Percentiles rank a stretch among this genome's conserved stretches.
phyloP scores from a whole-genome alignment of 2,329 filamentous ascomycete species.

The Cladobotryum protrusum region DNA sequence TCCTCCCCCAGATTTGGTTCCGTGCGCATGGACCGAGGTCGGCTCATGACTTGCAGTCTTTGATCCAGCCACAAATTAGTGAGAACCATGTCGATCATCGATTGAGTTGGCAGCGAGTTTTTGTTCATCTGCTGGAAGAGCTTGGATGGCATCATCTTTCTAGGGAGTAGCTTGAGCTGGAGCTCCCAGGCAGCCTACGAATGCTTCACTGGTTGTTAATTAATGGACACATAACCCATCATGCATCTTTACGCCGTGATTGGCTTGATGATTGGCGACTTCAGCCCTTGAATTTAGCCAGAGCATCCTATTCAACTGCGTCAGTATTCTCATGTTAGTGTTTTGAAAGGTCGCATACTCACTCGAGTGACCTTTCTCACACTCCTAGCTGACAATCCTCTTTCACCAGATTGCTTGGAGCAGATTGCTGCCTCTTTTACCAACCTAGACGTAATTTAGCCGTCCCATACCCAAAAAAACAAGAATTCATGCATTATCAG shows the following conservation, averaged over 20 bases:
- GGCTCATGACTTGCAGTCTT: neutral
- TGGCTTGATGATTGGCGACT: neutral
- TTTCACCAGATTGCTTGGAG: conserved; percentile 67
- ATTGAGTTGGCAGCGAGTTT: too few species aligned
- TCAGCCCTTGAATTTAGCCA: conserved; percentile 64
- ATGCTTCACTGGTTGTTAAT: neutral
- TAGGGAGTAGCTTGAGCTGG: too few species aligned
- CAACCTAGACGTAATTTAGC: conserved; percentile 43
- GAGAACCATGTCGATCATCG: too few species aligned
- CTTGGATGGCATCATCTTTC: too few species aligned
- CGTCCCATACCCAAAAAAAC: neutral
- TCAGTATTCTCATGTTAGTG: neutral
- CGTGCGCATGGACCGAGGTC: neutral
- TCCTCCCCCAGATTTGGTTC: neutral
- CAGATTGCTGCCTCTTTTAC: conserved; percentile 75
- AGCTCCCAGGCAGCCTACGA: neutral
- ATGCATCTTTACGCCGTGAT: neutral
- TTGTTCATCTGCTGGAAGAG: too few species aligned
- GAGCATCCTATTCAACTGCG: conserved; percentile 45
- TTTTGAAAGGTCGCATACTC: conserved; percentile 23
- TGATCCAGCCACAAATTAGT: conserved; percentile 4
- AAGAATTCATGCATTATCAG: neutral
- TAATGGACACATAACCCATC: neutral
- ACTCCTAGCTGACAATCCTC: conserved; percentile 65
- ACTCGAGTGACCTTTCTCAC: conserved; percentile 74